Evolutionary conservation across 352 stramenopile genomes (phyloP).

Genomic region (Plasmopara viticola): DNA sequence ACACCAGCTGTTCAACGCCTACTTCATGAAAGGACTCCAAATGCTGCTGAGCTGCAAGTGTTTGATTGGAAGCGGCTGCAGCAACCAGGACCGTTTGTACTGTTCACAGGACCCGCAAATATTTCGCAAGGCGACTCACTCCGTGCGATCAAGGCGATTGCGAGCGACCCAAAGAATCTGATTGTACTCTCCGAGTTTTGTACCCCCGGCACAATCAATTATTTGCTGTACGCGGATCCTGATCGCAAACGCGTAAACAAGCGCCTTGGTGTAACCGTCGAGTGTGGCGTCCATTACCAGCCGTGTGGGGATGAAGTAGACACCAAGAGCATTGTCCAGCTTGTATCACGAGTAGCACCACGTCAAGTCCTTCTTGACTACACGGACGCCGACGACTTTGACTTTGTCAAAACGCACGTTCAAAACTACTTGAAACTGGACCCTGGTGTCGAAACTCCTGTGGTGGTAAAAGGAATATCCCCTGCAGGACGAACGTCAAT

Average conservation of each 20-base stretch:
- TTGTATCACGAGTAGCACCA: slow-evolving; percentile 49
- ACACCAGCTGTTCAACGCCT: slow-evolving; percentile 34
- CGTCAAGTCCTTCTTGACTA: slow-evolving; percentile 69
- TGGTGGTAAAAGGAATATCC: slow-evolving; percentile 30
- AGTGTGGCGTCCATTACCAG: slow-evolving; percentile 80
- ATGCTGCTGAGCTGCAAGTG: slow-evolving; percentile 23
- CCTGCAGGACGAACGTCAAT: slow-evolving; percentile 28
- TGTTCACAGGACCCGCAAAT: slow-evolving; percentile 75
- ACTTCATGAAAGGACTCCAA: slow-evolving; percentile 20
- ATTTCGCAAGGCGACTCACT: slow-evolving; percentile 68
- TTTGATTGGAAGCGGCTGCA: slow-evolving; percentile 74
- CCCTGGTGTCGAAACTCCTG: slow-evolving; percentile 12
- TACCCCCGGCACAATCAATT: slow-evolving; percentile 74
- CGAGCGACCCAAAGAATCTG: slow-evolving; percentile 71
- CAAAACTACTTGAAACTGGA: slow-evolving; percentile 45
- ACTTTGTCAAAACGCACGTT: slow-evolving; percentile 62
- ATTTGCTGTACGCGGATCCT: slow-evolving; percentile 72
- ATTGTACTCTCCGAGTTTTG: slow-evolving; percentile 82
- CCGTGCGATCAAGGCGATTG: slow-evolving; percentile 52
- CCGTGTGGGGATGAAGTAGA: slow-evolving; percentile 81
- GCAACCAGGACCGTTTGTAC: slow-evolving; percentile 57
- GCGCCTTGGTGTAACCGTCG: slow-evolving; percentile 52
- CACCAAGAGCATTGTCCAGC: slow-evolving; percentile 76
- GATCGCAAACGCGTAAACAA: slow-evolving; percentile 68
- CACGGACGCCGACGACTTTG: slow-evolving; percentile 43